These are phyloP conservation scores for Petrea volubilis DNA, from an alignment of 257 asterid species.

Conservation along the genomic window DNA sequence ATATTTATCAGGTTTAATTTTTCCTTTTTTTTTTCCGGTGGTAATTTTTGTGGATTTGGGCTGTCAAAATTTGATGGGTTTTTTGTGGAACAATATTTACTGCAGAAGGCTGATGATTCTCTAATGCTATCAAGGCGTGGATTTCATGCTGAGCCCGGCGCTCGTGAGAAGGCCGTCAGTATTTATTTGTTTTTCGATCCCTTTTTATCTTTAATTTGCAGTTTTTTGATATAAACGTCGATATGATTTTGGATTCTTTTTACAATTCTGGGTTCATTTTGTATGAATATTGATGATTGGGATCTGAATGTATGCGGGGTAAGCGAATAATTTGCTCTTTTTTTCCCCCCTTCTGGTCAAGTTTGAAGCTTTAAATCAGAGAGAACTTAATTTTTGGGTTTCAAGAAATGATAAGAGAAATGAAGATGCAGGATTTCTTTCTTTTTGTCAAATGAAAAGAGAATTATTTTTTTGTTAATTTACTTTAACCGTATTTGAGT, in stretches of 20 bases:
- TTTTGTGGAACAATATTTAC: not conserved
- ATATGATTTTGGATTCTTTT: not conserved
- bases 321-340: not conserved
- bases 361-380: conserved; percentile 2
- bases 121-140: conserved; percentile 44
- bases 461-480: not conserved
- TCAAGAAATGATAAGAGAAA: not conserved
- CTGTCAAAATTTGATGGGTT: conserved; percentile 18
- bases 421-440: not conserved
- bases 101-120: conserved; percentile 39
- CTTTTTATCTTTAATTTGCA: not conserved
- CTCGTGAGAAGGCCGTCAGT: conserved; percentile 85
- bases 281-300: not conserved
- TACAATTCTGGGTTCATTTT: not conserved
- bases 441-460: not conserved
- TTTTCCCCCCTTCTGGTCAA: not conserved
- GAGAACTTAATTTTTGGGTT: not conserved
- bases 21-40: not conserved
- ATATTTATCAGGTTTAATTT: not conserved
- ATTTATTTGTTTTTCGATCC: not conserved
- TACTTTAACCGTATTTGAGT: not conserved
- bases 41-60: not conserved
- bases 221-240: not conserved
- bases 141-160: conserved; percentile 65
- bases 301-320: not conserved